phyloP scores from a whole-genome alignment of 202 grass and related monocot genomes.

The Bolboschoenoplectus hybrid region DNA sequence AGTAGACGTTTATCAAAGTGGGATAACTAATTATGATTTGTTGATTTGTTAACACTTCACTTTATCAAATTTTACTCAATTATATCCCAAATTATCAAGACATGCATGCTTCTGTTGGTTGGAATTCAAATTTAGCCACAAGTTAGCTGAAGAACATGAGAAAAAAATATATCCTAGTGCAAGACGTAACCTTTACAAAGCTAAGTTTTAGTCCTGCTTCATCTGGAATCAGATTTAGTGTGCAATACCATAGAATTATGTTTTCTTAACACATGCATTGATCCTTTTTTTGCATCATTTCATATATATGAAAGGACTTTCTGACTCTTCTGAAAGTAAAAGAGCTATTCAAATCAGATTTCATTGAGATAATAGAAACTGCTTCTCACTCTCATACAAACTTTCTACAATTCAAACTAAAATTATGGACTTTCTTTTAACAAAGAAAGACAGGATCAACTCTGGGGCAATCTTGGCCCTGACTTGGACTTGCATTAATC shows the following conservation, averaged over 20 bases:
- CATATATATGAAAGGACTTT: background rate
- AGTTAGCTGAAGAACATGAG: too few relatives aligned
- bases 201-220: background rate
- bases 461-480: too few relatives aligned
- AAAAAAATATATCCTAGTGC: too few relatives aligned
- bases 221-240: background rate
- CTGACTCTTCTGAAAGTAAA: background rate
- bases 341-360: background rate
- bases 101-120: background rate
- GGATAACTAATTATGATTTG: constrained; percentile 24
- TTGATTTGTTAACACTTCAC: background rate
- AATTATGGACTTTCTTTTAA: too few relatives aligned
- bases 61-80: background rate
- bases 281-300: too few relatives aligned
- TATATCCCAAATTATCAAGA: background rate
- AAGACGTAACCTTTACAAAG: too few relatives aligned
- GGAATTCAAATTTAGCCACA: too few relatives aligned
- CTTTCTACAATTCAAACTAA: too few relatives aligned
- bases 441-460: too few relatives aligned
- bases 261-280: background rate
- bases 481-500: too few relatives aligned
- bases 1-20: constrained; percentile 49
- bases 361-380: too few relatives aligned
- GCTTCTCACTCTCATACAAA: too few relatives aligned
- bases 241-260: background rate